Evolutionary conservation across 2,329 filamentous ascomycete genomes (phyloP).

Genomic region (Fusarium caatingaense): DNA sequence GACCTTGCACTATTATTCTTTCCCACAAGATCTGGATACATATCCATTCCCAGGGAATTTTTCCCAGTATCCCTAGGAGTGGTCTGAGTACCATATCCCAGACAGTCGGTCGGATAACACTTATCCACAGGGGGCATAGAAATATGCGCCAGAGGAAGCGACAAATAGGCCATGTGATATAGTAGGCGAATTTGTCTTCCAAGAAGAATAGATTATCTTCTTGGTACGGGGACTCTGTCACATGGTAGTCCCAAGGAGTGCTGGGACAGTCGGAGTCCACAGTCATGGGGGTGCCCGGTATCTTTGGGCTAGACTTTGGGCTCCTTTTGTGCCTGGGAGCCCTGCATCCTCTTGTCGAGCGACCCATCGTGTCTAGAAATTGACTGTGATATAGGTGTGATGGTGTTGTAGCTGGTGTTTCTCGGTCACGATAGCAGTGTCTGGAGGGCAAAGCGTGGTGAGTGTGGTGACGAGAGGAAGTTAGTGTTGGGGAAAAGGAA

Average conservation of each 20-base stretch:
- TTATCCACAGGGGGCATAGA: neutral
- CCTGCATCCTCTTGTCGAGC: neutral
- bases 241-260: neutral
- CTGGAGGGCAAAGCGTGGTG: neutral
- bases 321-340: neutral
- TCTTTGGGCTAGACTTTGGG: neutral
- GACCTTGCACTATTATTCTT: neutral
- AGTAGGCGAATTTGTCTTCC: neutral
- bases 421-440: neutral
- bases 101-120: neutral
- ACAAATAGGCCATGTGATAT: neutral
- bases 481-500: neutral
- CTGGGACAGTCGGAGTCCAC: neutral
- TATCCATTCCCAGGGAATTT: neutral
- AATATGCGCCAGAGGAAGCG: neutral
- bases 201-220: neutral
- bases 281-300: neutral
- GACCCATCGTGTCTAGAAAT: neutral
- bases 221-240: neutral
- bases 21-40: neutral
- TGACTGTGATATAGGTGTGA: neutral
- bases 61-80: neutral
- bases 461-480: neutral
- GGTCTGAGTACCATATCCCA: neutral
- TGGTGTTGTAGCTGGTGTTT: neutral